Conservation (phyloP, 73 alveolate species). For the Paramecium biaurelia region DNA sequence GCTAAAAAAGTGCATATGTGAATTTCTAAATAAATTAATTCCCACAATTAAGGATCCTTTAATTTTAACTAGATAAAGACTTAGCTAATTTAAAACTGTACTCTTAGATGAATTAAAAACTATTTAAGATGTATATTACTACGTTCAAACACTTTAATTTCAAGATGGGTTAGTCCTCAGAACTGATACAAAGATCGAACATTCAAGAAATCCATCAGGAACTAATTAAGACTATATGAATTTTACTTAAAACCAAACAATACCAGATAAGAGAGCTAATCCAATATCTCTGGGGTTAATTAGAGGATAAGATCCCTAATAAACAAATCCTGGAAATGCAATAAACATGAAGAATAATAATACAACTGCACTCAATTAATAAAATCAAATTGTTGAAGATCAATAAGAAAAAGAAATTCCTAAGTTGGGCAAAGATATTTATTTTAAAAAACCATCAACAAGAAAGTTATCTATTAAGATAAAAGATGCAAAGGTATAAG, state of each 20-base stretch:
- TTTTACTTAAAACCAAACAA: neutral
- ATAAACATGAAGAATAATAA: neutral
- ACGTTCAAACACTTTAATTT: neutral
- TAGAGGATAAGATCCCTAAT: neutral
- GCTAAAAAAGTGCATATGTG: conserved; percentile 11
- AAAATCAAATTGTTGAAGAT: neutral
- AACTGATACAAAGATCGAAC: neutral
- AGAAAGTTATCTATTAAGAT: neutral
- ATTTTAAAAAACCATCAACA: conserved; percentile 1
- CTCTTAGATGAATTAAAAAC: conserved; percentile 38
- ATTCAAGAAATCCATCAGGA: neutral
- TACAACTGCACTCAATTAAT: neutral
- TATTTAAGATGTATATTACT: neutral
- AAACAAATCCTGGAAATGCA: neutral
- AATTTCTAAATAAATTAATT: neutral
- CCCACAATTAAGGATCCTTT: conserved; percentile 30
- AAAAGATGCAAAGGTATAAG: neutral
- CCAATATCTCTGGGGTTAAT: neutral
- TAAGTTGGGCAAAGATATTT: neutral
- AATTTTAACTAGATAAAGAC: neutral
- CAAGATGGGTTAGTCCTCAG: neutral
- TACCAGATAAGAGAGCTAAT: neutral
- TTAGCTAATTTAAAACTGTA: neutral
- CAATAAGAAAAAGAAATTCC: neutral
- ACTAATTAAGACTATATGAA: neutral